A percentile compares a stretch with the other conserved stretches of the same genome.
Evolutionary conservation across 768 basidiomycete species (phyloP).

Genomic region (Scleroderma bovista): DNA sequence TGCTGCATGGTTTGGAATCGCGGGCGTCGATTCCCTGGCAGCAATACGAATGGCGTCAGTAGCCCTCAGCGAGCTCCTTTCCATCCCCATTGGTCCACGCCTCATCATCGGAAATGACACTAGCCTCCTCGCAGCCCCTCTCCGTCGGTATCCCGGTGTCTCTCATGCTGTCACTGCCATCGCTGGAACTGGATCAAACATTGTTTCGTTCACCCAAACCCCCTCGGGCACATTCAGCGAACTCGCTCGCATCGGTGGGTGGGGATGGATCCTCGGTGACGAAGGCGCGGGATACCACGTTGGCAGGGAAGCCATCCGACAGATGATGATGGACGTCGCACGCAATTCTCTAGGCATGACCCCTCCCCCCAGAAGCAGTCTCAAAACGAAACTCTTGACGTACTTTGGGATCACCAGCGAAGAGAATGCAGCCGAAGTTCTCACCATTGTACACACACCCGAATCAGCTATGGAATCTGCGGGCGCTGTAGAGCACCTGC

Average conservation of each 20-base stretch:
- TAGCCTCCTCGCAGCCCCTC: slow-evolving; percentile 76
- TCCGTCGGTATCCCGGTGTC: slow-evolving; percentile 55
- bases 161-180: slow-evolving; percentile 66
- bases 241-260: slow-evolving; percentile 69
- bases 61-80: slow-evolving; percentile 51
- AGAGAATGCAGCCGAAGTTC: slow-evolving; percentile 47
- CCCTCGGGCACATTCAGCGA: slow-evolving; percentile 43
- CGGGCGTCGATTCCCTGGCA: slow-evolving; percentile 72
- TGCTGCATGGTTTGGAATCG: slow-evolving; percentile 78
- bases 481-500: slow-evolving; percentile 18
- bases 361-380: slow-evolving; percentile 17
- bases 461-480: slow-evolving; percentile 38
- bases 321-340: slow-evolving; percentile 56
- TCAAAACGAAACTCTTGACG: slow-evolving; percentile 45
- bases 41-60: slow-evolving; percentile 52
- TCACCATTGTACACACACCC: slow-evolving; percentile 57
- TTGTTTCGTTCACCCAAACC: slow-evolving; percentile 54
- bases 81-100: slow-evolving; percentile 47
- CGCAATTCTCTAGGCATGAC: slow-evolving; percentile 34
- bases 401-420: slow-evolving; percentile 51
- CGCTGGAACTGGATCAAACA: slow-evolving; percentile 77
- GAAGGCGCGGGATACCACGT: slow-evolving; percentile 81
- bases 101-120: slow-evolving; percentile 77
- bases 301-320: slow-evolving; percentile 69
- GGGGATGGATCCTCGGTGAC: slow-evolving; percentile 83